Conservation (phyloP, 2,329 filamentous ascomycete genomes). For the Fusarium camptoceras region DNA sequence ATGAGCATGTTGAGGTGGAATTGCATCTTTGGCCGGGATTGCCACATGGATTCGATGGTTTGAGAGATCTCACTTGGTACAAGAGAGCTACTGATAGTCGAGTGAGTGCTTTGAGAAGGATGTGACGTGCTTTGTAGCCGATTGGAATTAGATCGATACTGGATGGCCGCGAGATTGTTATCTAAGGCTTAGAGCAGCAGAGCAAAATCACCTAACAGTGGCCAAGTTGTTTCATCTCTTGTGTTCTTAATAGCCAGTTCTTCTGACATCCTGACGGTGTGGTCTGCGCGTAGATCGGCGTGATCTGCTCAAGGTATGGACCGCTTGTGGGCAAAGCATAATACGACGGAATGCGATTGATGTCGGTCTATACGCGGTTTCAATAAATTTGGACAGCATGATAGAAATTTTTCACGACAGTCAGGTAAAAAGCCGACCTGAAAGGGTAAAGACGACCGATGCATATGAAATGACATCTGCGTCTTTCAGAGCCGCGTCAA, state of each 20-base stretch:
- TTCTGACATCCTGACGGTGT: neutral
- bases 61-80: constrained; percentile 17
- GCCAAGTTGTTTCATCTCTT: too few species aligned
- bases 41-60: constrained; percentile 52
- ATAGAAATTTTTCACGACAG: neutral
- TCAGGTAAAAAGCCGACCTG: neutral
- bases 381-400: neutral
- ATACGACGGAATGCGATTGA: neutral
- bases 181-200: too few species aligned
- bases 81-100: constrained; percentile 8
- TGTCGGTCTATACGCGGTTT: neutral
- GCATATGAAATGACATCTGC: constrained; percentile 12
- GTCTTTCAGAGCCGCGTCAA: constrained; percentile 32
- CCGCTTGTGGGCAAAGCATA: neutral
- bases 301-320: neutral
- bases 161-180: too few species aligned
- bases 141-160: neutral
- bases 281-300: neutral
- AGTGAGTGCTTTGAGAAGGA: constrained; percentile 8
- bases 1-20: constrained; percentile 46
- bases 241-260: too few species aligned
- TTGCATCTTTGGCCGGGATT: constrained; percentile 56
- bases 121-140: neutral
- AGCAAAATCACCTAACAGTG: too few species aligned
- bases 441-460: constrained; percentile 23